Conservation (phyloP, 306 rosid genomes). For the Ziziphus jujuba region DNA sequence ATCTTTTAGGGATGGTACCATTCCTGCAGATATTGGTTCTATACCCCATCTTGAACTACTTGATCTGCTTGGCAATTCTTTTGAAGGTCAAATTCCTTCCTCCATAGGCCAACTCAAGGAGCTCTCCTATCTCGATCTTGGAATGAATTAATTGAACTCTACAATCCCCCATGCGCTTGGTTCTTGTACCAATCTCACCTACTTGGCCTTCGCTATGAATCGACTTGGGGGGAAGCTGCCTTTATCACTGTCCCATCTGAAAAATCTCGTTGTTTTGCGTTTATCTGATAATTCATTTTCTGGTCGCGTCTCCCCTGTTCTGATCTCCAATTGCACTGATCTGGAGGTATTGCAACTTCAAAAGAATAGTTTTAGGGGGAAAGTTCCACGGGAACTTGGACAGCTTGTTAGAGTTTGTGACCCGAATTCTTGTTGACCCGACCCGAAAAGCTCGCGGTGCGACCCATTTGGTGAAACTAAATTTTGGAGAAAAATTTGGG, state of each 20-base stretch:
- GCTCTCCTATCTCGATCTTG: constrained; percentile 37
- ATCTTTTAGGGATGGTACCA: background rate
- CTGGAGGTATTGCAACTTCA: constrained; percentile 48
- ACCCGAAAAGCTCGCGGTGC: too few relatives aligned
- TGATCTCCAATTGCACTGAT: constrained; percentile 55
- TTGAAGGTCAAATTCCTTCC: constrained; percentile 50
- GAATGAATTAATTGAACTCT: constrained; percentile 36
- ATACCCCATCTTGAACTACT: constrained; percentile 33
- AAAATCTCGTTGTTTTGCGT: constrained; percentile 22
- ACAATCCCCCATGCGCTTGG: constrained; percentile 60
- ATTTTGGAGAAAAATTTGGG: too few relatives aligned
- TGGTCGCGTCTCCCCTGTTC: constrained; percentile 40
- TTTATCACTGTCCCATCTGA: constrained; percentile 19
- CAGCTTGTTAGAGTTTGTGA: too few relatives aligned
- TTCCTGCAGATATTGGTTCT: constrained; percentile 30
- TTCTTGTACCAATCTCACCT: constrained; percentile 47
- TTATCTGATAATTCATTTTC: constrained; percentile 45
- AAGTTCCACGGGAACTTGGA: constrained; percentile 50
- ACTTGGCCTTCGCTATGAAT: constrained; percentile 43
- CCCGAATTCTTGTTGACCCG: too few relatives aligned
- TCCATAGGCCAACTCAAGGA: constrained; percentile 48
- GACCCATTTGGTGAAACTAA: too few relatives aligned
- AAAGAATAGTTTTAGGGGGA: constrained; percentile 39
- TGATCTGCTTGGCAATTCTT: constrained; percentile 41
- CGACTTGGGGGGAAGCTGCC: constrained; percentile 39